phyloP scores from a whole-genome alignment of 108 stramenopile genomes.

The Pseudonitzschia multistriata region DNA sequence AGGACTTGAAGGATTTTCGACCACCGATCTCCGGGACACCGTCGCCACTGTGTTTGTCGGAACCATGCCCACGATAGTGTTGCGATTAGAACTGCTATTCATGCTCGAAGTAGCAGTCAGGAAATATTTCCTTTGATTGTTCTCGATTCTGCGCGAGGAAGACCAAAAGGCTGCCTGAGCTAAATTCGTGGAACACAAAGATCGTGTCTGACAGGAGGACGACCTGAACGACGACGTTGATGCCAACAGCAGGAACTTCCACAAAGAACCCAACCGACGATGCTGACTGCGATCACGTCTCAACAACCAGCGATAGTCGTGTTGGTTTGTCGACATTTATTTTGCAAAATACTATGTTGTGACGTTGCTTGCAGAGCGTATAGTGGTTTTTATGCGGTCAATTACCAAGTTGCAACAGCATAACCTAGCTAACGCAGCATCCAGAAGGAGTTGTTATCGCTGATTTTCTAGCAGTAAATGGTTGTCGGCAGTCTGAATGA shows the following conservation, averaged over 20 bases:
- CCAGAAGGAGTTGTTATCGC: too few relatives aligned
- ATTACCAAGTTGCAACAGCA: too few relatives aligned
- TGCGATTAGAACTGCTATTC: too few relatives aligned
- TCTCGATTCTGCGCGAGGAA: not conserved
- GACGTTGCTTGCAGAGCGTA: too few relatives aligned
- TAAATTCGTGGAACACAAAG: not conserved
- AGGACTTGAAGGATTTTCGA: not conserved
- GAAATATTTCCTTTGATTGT: not conserved
- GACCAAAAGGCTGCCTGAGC: not conserved
- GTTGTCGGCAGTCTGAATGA: too few relatives aligned
- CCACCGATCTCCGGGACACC: too few relatives aligned
- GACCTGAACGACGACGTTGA: not conserved
- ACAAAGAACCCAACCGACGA: constrained; percentile 1
- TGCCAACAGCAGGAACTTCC: constrained; percentile 2
- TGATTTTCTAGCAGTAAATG: too few relatives aligned
- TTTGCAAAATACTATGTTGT: too few relatives aligned
- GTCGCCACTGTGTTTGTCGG: not conserved
- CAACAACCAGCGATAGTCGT: not conserved
- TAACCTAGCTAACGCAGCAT: too few relatives aligned
- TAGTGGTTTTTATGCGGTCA: too few relatives aligned
- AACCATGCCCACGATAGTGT: not conserved
- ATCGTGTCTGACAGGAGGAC: not conserved
- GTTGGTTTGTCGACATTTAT: not conserved
- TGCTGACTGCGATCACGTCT: not conserved
- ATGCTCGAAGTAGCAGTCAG: not conserved